Evolutionary conservation across 768 basidiomycete genomes (phyloP).

Genomic region (Rhodotorula sphaerocarpa): DNA sequence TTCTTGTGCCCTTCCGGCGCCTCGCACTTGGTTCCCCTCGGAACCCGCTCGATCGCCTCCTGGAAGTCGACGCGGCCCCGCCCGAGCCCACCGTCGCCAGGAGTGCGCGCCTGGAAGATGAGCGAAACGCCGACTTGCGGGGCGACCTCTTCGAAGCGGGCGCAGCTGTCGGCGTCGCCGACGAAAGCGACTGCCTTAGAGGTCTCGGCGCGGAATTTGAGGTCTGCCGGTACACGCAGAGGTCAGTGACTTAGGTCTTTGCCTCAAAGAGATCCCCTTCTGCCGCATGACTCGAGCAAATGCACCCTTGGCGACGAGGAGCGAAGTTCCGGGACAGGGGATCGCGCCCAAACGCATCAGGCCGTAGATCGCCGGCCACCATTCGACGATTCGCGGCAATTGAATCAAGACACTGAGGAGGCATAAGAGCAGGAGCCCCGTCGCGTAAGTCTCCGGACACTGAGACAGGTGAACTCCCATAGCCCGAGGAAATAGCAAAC

Average conservation of each 20-base stretch:
- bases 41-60: background rate
- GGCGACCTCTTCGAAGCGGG: constrained; percentile 19
- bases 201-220: constrained; percentile 22
- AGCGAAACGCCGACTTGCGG: background rate
- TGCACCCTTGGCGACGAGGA: constrained; percentile 32
- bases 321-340: constrained; percentile 20
- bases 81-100: background rate
- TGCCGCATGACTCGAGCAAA: too few species aligned
- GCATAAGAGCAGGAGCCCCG: background rate
- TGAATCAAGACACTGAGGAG: constrained; percentile 24
- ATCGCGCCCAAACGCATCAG: constrained; percentile 27
- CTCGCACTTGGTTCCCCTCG: constrained; percentile 5
- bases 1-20: background rate
- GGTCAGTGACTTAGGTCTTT: background rate
- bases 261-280: background rate
- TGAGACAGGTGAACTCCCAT: too few species aligned
- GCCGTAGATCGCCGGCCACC: constrained; percentile 22
- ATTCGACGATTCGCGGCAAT: constrained; percentile 16
- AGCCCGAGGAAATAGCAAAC: too few species aligned
- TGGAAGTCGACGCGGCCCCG: constrained; percentile 11
- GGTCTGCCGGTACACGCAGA: constrained; percentile 12
- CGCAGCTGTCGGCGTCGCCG: constrained; percentile 18
- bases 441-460: background rate
- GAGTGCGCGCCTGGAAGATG: constrained; percentile 17
- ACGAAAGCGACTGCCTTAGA: constrained; percentile 20